Evolutionary conservation across 495 filamentous ascomycete species (phyloP).

Genomic region (Eremomyces bilateralis): DNA sequence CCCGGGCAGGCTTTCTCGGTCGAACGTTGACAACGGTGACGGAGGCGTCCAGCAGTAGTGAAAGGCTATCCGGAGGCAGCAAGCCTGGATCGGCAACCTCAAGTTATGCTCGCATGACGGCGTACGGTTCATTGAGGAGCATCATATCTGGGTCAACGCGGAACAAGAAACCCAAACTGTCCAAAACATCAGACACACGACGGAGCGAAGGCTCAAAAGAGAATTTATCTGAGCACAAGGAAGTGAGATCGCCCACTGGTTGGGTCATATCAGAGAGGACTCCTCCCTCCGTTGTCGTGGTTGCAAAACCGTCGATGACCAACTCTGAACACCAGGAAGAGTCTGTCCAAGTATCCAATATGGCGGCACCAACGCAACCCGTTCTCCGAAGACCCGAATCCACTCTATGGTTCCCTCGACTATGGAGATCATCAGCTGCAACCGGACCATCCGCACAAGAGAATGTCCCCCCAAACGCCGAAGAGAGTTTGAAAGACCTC

Average conservation of each 20-base stretch:
- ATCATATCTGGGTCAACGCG: constrained; percentile 11
- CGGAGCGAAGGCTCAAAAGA: no score
- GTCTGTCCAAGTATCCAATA: not conserved
- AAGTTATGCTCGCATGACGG: constrained; percentile 7
- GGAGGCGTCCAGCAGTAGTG: constrained; percentile 17
- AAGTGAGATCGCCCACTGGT: not conserved
- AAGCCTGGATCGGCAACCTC: not conserved
- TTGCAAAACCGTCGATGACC: not conserved
- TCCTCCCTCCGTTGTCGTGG: not conserved
- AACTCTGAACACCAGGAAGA: not conserved
- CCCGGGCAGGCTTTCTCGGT: constrained; percentile 3
- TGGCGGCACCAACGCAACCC: no score
- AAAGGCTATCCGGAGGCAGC: constrained; percentile 8
- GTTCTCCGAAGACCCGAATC: no score
- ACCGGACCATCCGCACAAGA: no score
- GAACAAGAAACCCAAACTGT: constrained; percentile 3
- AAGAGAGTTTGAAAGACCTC: constrained; percentile 9
- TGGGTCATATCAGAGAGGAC: not conserved
- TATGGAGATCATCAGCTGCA: constrained; percentile 1
- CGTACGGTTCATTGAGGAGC: constrained; percentile 13
- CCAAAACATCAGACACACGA: no score
- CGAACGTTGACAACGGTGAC: constrained; percentile 15
- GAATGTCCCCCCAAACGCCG: constrained; percentile 8
- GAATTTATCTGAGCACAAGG: not conserved
- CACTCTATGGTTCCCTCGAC: not conserved